A percentile compares a stretch with the other conserved stretches of the same genome.
phyloP scores from a whole-genome alignment of 306 rosid genomes.

The Castanea sativa region DNA sequence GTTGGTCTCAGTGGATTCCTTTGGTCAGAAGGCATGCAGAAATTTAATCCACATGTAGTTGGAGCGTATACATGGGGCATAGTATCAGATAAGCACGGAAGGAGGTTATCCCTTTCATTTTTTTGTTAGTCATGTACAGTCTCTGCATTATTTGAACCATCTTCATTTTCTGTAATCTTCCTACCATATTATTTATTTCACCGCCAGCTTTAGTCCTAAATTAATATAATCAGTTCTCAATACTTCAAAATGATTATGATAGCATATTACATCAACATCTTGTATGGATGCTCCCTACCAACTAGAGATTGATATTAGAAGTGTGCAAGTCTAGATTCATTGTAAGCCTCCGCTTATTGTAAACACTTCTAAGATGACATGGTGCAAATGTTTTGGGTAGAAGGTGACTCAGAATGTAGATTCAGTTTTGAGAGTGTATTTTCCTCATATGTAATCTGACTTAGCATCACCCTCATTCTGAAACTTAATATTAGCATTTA shows the following conservation, averaged over 20 bases:
- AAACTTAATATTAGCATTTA: no score
- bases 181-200: neutral
- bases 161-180: constrained; percentile 1
- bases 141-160: constrained; percentile 2
- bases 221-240: neutral
- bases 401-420: no score
- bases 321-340: neutral
- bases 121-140: neutral
- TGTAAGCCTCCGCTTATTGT: neutral
- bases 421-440: no score
- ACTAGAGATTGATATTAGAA: neutral
- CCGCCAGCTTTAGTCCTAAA: neutral
- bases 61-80: constrained; percentile 95
- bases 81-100: constrained; percentile 81
- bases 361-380: no score
- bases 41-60: constrained; percentile 20
- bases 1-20: constrained; percentile 28
- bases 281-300: neutral
- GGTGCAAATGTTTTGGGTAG: no score
- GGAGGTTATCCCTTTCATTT: constrained; percentile 47
- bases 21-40: constrained; percentile 36
- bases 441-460: no score
- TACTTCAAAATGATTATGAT: neutral
- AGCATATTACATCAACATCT: neutral
- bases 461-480: no score